Conservation (phyloP, 768 basidiomycete species). For the Tricholoma hemisulphureum region DNA sequence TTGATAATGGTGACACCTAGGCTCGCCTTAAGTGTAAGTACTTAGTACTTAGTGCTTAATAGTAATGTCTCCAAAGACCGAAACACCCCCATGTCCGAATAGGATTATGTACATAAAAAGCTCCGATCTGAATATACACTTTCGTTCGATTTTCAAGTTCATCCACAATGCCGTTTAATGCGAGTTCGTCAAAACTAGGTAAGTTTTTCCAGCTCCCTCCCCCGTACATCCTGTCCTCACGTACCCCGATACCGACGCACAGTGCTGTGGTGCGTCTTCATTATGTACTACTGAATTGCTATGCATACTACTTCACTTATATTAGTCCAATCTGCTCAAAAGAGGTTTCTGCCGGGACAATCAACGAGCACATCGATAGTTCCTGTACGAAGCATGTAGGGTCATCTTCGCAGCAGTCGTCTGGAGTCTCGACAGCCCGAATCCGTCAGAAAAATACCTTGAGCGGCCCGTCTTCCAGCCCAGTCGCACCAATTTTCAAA, state of each 20-base stretch:
- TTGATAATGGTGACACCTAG: neutral
- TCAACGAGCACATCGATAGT: constrained; percentile 55
- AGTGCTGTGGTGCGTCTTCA: constrained; percentile 18
- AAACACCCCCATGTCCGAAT: no score
- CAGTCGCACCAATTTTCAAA: constrained; percentile 45
- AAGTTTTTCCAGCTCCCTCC: neutral
- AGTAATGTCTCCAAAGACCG: no score
- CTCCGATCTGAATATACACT: no score
- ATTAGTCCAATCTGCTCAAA: constrained; percentile 50
- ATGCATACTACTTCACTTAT: neutral
- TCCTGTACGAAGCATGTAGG: constrained; percentile 32
- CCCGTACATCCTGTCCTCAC: neutral
- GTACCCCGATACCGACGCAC: neutral
- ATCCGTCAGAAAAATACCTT: constrained; percentile 14
- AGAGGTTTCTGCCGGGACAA: constrained; percentile 37
- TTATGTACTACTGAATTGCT: neutral
- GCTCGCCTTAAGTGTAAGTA: no score
- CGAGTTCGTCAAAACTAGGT: constrained; percentile 1
- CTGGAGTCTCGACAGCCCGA: constrained; percentile 4
- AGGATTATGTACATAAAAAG: no score
- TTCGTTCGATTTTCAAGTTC: no score
- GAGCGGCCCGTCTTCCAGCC: constrained; percentile 18
- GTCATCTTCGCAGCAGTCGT: constrained; percentile 11
- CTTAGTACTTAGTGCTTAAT: no score
- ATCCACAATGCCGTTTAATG: neutral